Conservation (phyloP, 495 filamentous ascomycete genomes). For the Tuber magnatum region DNA sequence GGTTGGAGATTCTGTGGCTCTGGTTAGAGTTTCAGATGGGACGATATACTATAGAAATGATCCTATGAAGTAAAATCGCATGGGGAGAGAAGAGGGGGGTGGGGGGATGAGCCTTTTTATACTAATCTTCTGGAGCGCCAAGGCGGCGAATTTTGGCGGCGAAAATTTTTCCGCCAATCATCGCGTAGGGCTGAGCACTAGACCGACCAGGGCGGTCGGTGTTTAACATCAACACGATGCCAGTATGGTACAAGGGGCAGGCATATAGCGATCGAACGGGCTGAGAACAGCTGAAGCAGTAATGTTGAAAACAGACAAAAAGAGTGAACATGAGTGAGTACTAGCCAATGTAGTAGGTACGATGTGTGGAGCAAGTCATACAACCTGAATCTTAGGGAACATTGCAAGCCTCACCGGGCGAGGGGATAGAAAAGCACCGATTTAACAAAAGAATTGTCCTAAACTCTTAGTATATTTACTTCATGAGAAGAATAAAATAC, state of each 20-base stretch:
- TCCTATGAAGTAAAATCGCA: constrained; percentile 61
- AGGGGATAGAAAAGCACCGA: neutral
- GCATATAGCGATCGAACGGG: no score
- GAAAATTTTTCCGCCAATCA: constrained; percentile 12
- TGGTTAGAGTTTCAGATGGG: constrained; percentile 69
- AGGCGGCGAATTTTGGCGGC: constrained; percentile 9
- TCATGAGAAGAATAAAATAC: neutral
- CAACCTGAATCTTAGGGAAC: no score
- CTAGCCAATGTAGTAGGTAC: no score
- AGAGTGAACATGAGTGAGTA: neutral
- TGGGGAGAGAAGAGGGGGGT: constrained; percentile 33
- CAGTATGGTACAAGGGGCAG: no score
- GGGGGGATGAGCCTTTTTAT: constrained; percentile 29
- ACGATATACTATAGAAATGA: constrained; percentile 87
- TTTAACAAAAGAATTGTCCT: neutral
- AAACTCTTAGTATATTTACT: neutral
- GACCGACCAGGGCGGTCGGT: neutral
- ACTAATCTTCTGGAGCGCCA: constrained; percentile 9
- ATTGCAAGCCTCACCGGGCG: neutral
- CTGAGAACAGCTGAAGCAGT: no score
- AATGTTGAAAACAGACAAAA: no score
- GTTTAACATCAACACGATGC: no score
- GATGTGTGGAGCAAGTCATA: no score
- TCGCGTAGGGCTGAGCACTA: neutral
- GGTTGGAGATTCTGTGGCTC: constrained; percentile 56